Percentiles rank a stretch among this genome's conserved stretches.
Conservation (phyloP, 1,284 basidiomycete genomes). For the Phenoliferia sp. region DNA sequence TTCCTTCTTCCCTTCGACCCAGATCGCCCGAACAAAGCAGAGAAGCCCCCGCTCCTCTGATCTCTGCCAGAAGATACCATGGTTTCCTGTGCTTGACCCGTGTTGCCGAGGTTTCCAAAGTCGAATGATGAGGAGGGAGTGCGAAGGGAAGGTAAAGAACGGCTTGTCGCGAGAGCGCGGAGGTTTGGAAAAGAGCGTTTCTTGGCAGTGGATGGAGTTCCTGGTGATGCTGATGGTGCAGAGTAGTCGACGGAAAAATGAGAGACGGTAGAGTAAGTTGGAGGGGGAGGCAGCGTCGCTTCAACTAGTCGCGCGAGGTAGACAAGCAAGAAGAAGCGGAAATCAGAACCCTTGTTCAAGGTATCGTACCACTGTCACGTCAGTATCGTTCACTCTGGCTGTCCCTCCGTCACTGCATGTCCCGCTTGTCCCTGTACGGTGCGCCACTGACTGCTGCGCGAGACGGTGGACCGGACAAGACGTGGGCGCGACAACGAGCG, state of each 20-base stretch:
- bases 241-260: neutral
- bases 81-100: neutral
- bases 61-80: neutral
- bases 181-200: neutral
- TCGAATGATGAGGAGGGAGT: too few species aligned
- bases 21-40: neutral
- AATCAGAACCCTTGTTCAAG: neutral
- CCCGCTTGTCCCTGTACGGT: too few species aligned
- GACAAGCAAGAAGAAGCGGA: neutral
- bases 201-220: neutral
- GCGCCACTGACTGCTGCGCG: too few species aligned
- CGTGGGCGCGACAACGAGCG: too few species aligned
- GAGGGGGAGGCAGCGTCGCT: too few species aligned
- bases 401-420: too few species aligned
- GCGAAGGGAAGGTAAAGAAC: too few species aligned
- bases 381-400: too few species aligned
- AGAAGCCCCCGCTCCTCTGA: neutral
- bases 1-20: neutral
- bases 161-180: neutral
- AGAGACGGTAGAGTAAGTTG: neutral
- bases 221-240: neutral
- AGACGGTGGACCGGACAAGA: too few species aligned
- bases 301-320: neutral
- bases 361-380: too few species aligned
- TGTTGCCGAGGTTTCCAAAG: neutral